Conservation (phyloP, 1,284 basidiomycete species). For the Marasmius sp. region DNA sequence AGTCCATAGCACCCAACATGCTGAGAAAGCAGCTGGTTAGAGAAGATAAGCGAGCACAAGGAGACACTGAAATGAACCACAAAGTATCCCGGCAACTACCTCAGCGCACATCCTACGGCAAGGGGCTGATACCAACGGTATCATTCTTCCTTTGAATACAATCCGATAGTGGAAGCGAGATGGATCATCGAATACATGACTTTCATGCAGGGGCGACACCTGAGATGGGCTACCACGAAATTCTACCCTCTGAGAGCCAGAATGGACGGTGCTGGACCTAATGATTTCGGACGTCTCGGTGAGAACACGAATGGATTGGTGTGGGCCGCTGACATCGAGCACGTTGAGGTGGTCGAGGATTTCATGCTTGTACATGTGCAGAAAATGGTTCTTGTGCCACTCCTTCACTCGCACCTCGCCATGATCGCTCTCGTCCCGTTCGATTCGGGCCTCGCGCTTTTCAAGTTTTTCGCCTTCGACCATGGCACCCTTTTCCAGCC, state of each 20-base stretch:
- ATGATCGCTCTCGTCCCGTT: neutral
- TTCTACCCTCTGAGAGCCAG: neutral
- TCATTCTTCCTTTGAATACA: neutral
- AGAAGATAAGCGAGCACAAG: neutral
- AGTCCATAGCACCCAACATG: neutral
- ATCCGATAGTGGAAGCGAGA: neutral
- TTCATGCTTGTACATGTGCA: neutral
- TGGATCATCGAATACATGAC: neutral
- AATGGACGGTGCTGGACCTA: neutral
- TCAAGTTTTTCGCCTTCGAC: neutral
- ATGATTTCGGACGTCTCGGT: neutral
- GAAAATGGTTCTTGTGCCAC: neutral
- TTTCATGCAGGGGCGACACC: neutral
- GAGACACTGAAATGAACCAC: neutral
- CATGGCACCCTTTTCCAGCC: neutral
- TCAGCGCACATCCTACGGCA: neutral
- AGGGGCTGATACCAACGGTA: neutral
- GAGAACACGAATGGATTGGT: neutral
- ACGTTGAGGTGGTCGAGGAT: neutral
- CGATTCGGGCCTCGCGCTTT: neutral
- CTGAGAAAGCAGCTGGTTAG: neutral
- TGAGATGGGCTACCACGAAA: neutral
- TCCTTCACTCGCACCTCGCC: neutral
- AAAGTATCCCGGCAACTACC: neutral
- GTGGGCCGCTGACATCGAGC: neutral